phyloP scores from a whole-genome alignment of 2,329 filamentous ascomycete species.

The Phyllosticta paracitricarpa region DNA sequence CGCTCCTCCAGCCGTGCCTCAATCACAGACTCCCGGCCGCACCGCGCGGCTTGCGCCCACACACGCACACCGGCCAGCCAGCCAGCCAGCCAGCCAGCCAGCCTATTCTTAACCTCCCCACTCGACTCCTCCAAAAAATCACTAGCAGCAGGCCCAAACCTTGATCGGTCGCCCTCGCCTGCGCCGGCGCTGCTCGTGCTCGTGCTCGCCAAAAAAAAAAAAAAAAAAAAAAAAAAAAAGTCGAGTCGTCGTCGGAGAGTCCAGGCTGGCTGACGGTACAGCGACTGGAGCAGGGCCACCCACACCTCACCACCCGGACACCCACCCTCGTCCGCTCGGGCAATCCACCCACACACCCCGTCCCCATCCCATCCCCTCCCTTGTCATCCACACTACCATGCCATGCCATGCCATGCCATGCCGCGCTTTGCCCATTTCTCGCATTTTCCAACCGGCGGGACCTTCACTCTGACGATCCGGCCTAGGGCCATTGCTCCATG shows the following conservation, averaged over 20 bases:
- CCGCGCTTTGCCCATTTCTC: not conserved
- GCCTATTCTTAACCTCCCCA: conserved; percentile 11
- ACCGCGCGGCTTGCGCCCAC: not conserved
- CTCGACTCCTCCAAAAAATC: not conserved
- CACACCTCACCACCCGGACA: not conserved
- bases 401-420: not conserved
- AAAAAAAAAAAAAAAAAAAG: too few species aligned
- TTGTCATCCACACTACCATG: too few species aligned
- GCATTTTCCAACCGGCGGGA: not conserved
- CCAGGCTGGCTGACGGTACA: not conserved
- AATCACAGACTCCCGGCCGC: not conserved
- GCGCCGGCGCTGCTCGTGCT: conserved; percentile 1
- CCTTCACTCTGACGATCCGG: not conserved
- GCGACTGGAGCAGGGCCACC: not conserved
- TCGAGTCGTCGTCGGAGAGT: not conserved
- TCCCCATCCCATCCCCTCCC: too few species aligned
- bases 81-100: conserved; percentile 5
- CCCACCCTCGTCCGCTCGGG: not conserved
- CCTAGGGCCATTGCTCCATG: not conserved
- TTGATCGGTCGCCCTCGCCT: conserved; percentile 9
- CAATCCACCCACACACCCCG: not conserved
- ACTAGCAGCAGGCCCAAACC: conserved; percentile 3
- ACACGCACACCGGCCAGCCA: not conserved
- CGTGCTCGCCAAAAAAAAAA: not conserved
- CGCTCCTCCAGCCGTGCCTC: not conserved